Base-by-base conservation (phyloP, 148 eudicot genomes). In the Polygonum aviculare region DNA sequence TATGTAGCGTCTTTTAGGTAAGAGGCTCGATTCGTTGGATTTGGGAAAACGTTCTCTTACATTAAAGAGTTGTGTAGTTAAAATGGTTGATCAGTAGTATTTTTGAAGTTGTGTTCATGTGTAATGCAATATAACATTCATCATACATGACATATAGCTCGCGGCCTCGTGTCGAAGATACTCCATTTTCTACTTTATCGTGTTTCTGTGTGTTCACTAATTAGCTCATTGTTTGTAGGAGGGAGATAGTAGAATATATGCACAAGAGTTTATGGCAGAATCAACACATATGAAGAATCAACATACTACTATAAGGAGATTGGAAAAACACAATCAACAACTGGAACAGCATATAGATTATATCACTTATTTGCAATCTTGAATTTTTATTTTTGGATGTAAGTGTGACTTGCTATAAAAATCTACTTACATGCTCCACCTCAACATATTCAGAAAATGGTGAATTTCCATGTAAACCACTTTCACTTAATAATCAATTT, bases 241-340 rank as follows among this genome's bases (percentile, higher is more conserved):
- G 48, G 93, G 89, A 82, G 96, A 92, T 76, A 39, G 79, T 18
- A 90, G 83, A 81, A 80, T 95, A 72, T 89, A 85, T 76, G 98
- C 92, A 75, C 81, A 92, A 84, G 98, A 95, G 77, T 95, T 86
- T 78, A 84, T 97, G 79, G 89, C 94, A 65, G 98, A 95, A 84
- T 87, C 98, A 75, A 84, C 96, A 60, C 98, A 95, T 87, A 79
- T 95, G 80, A 95, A 92, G 85, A 92, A 95, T 88, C 98, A 95
- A 83, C 98, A 95, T 81, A 94, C 97, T 70, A 95, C 98, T 4
- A 95, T 95, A 81, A 89, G 94, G 86, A 90, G 98, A 86, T 97
- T 95, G 77, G 97, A 95, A 85, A 97, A 95, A 76, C 97, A 97
- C 71, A 90, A 89, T 83, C 96, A 97, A 33, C 97, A 90, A 59